Base-by-base conservation (phyloP, 2,329 filamentous ascomycete genomes). In the Xylariaceae sp. region DNA sequence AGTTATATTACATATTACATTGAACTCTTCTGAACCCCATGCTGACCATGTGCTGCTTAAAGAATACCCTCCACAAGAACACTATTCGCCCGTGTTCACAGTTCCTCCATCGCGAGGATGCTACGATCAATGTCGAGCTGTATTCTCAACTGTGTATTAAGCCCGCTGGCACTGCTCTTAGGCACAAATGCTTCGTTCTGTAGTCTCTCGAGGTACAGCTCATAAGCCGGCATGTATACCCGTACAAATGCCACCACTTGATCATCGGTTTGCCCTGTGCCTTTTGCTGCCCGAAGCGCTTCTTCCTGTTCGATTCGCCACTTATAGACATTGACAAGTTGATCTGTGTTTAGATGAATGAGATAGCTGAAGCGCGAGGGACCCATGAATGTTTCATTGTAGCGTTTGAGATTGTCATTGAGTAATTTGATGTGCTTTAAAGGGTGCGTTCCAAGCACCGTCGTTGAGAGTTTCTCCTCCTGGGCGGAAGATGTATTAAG, bases 241-340 rank as follows among this genome's bases (percentile, higher is more conserved):
- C 33, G 20, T 21, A 44, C 35, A 14, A 44, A 39, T 14, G 23
- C 35, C 14, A 44, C 22, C 20, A 33, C 25, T n/a, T 38, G 19
- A 11, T 44, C 42, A 10, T 44, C 20, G n/a, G 17, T 44, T 23
- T 39, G 35, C 11, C 35, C 42, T 19, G 7, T 22, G 6, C 42
- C 42, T 16, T 44, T 44, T 12, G 35, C 22, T 27, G 35, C 42
- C 23, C 34, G 35, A 11, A 39, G 3, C 14, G 39, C 39, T 14
- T 32, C 39, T 20, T 41, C 39, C 39, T 41, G 39, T 14, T 41
- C 22, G 4, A 44, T 44, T 3, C 35, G 35, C 42, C 35, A 34
- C 19, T 20, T 12, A 41, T 41, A 41, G 16, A 41, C 39, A 20
- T 41, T 41, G 16, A 14, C 19, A 10, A 41, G 39, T 16, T 20